Base-by-base conservation (phyloP, 1,284 basidiomycete genomes). In the Melampsora americana region DNA sequence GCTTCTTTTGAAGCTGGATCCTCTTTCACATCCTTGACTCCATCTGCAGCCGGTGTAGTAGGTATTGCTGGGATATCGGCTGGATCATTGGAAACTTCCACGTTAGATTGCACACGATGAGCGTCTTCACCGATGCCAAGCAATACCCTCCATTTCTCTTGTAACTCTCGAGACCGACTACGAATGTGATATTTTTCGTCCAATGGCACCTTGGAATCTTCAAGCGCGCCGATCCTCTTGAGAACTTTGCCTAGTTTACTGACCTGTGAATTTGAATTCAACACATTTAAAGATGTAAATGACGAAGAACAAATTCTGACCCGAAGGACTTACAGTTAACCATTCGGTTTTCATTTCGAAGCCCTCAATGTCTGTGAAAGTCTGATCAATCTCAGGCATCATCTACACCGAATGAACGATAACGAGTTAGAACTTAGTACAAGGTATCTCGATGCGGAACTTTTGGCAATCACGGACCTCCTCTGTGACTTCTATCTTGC, bases 401-500 rank as follows among this genome's bases (percentile, higher is more conserved):
- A 76, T 76, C 73, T 76, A 23, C 16, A 35, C 30, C 12, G n/a
- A n/a, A 65, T 2, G 9, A 28, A 59, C 23, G 56, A 30, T 26
- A 9, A 59, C n/a, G 23, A 59, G 56, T 59, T 4, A 23, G 7
- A 14, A 7, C 14, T 59, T 18, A 5, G 23, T 26, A 11, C 12
- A 35, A 20, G 7, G 2, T 28, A n/a, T 9, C 39, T 30, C 35
- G 12, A 20, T 32, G 16, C 26, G 14, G 16, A 16, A 44, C 18
- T 30, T 26, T 26, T 20, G 4, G n/a, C 46, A 14, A n/a, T 56
- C 60, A 76, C 79, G 12, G 5, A 84, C 84, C 73, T 79, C 82
- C 78, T 77, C 81, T 69, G 74, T 82, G 77, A 78, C 82, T 62
- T 60, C 83, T 79, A 77, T 83, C 86, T 86, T 89, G 79, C 86